Evolutionary conservation across 1,284 basidiomycete species (phyloP).

Genomic region (Fomitopsis schrenkii): DNA sequence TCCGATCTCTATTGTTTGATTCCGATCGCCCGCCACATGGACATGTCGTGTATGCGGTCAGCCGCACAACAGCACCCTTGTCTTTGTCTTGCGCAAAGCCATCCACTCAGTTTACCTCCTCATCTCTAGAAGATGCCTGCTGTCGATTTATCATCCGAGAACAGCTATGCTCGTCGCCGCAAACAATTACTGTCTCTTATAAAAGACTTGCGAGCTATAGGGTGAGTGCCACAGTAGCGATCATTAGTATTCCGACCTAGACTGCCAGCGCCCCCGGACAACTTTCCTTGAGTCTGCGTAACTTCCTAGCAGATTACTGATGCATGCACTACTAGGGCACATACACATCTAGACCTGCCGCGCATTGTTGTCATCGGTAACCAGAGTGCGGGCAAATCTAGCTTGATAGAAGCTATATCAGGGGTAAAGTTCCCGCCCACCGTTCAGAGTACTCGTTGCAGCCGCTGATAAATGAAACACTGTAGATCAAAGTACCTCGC

Average conservation of each 20-base stretch:
- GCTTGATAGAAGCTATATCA: conserved; percentile 45
- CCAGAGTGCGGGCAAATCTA: conserved; percentile 34
- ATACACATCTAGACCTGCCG: background rate
- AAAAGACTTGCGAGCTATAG: background rate
- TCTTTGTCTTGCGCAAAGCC: background rate
- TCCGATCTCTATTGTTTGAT: no score
- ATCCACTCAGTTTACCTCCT: background rate
- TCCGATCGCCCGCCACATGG: no score
- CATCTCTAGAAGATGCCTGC: background rate
- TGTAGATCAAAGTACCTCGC: conserved; percentile 19
- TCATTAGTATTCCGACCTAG: background rate
- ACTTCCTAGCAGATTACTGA: no score
- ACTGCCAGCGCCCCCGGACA: background rate
- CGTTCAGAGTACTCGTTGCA: background rate
- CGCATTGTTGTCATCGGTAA: conserved; percentile 15
- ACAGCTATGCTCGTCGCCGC: background rate
- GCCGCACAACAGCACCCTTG: no score
- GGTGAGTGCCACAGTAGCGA: background rate
- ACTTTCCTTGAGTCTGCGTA: no score
- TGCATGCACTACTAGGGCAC: background rate
- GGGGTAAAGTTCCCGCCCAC: conserved; percentile 32
- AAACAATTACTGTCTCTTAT: background rate
- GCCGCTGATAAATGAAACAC: background rate
- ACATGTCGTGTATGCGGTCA: no score
- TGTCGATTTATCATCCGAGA: background rate